Conservation (phyloP, 495 filamentous ascomycete genomes). For the Xylaria acuta region DNA sequence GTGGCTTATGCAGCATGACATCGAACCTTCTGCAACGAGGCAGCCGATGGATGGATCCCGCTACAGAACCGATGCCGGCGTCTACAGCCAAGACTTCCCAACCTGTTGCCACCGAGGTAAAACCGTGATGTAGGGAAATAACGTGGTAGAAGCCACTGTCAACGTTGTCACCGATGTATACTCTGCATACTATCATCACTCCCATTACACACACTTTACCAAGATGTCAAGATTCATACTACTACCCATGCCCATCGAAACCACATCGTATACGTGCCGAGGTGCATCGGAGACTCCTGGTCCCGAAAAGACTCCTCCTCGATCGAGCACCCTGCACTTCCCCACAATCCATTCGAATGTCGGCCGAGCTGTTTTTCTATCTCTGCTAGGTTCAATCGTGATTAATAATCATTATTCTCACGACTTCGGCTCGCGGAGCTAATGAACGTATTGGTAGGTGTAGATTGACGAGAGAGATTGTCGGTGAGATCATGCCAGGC, state of each 20-base stretch:
- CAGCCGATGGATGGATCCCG: neutral
- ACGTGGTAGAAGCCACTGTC: neutral
- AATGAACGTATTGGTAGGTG: neutral
- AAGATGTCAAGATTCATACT: neutral
- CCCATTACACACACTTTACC: neutral
- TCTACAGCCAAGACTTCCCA: neutral
- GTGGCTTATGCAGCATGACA: neutral
- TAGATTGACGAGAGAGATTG: neutral
- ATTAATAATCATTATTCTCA: neutral
- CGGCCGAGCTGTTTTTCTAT: neutral
- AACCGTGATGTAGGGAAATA: neutral
- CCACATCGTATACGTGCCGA: too few species aligned
- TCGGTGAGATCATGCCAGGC: neutral
- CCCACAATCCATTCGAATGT: neutral
- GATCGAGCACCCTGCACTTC: neutral
- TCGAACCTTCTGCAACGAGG: neutral
- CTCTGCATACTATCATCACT: neutral
- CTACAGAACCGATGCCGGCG: neutral
- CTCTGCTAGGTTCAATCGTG: neutral
- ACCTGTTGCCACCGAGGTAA: neutral
- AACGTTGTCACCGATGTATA: neutral
- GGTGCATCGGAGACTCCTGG: neutral
- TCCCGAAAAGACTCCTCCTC: neutral
- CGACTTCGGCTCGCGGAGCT: neutral
- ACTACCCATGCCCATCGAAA: too few species aligned